Base-by-base conservation (phyloP, 495 filamentous ascomycete species). In the Geopyxis carbonaria region DNA sequence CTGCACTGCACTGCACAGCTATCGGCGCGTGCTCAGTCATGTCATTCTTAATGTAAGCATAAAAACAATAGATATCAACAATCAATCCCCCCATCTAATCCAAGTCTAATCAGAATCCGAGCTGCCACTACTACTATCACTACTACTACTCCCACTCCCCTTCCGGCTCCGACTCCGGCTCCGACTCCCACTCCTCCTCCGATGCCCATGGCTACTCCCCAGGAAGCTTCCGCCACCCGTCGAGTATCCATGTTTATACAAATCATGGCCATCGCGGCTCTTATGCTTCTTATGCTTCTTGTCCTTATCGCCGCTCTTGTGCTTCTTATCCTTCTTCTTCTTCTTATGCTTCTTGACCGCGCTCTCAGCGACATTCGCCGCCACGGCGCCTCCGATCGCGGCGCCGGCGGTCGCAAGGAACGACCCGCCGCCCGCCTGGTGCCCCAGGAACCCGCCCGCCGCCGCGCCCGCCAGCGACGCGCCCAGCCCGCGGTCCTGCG, bases 401-500 rank as follows among this genome's bases (percentile, higher is more conserved):
- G 62, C 63, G 19, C 66, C 66, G 5, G 59, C 50, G 34, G 64
- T 43, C 15, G 59, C 64, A 40, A 62, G 62, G 19, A 57, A 14
- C 10, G 64, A 61, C 30, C 60, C 61, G 24, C 30, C 23, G 4
- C 63, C 61, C 29, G 64, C 34, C 37, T 68, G 60, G 31, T 67
- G 58, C 30, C 60, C 60, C 14, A 65, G 31, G 31, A 58, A 56
- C 2, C 60, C 62, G 25, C 66, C 66, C 2, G 58, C 64, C 7
- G 57, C 60, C 20, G 55, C 61, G 15, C 66, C 65, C 10, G 62
- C 10, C 15, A 67, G 18, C 1, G 61, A 56, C 5, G 64, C 60
- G 1, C 61, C 64, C 1, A 69, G 53, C 4, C 65, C 66, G 20
- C 48, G 59, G 14, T 69, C 65, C n/a, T n/a, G n/a, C n/a, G n/a